Evolutionary conservation across 1,139 yeast genomes (phyloP), one percentile per base, ranked within the genome.

Genomic region (Protomyces inundatus): DNA sequence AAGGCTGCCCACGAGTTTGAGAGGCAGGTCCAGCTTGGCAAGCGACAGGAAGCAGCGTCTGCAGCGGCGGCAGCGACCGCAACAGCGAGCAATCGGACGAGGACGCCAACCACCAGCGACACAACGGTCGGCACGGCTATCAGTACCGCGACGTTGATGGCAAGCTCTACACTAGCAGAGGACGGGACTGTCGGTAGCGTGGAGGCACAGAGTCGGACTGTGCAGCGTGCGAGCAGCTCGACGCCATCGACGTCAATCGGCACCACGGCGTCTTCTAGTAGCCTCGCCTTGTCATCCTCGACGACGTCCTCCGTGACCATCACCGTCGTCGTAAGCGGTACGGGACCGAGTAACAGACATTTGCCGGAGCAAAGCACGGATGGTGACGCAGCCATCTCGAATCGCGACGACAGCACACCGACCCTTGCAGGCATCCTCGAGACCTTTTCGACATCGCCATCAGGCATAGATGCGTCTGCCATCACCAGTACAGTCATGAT

Each of bases 401-500:
- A 1, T n/a, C 40, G 10, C 40, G 12, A 37, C 40, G 40, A 37
- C 40, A 37, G 12, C n/a, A 37, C 40, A 37, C 10, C n/a, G 12
- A 9, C 10, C 12, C n/a, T 37, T n/a, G n/a, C 10, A n/a, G 10
- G 14, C 50, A 45, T 39, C 16, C 14, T 39, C 6, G 12, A 39
- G 6, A 14, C 14, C 42, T 39, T 39, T 3, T 14, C 32, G 12
- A 14, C 45, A 9, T 53, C 55, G 4, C 61, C 61, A 6, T 34
- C 51, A 10, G 55, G 55, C 10, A 16, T 50, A 1, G 40, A n/a
- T 34, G 61, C 61, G 9, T 30, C 33, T 9, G n/a, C 40, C 12
- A 14, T 35, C 23, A 57, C 61, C 1, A 48, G 55, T 23, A 57
- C 61, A 9, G 23, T 40, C 6, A n/a, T 57, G 39, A 39, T 57